Evolutionary conservation across 139 green algal species (phyloP).

Genomic region (Dunaliella primolecta): DNA sequence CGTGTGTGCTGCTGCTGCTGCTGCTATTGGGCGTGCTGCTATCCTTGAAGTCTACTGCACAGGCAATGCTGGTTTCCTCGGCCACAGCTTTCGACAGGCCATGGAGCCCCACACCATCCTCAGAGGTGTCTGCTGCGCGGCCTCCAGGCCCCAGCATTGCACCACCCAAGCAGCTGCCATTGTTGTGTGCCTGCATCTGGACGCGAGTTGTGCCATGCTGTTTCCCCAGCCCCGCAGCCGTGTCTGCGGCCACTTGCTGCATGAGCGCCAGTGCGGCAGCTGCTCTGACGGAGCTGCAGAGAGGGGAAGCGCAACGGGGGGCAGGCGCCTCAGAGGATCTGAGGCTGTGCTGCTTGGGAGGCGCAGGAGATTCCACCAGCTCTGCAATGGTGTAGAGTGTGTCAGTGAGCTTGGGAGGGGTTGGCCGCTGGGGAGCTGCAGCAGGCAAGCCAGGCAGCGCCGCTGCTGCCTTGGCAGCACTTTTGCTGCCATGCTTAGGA

Average conservation of each 20-base stretch:
- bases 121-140: too few species aligned
- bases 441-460: too few species aligned
- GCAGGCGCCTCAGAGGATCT: neutral
- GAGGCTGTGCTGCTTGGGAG: neutral
- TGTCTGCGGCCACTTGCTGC: constrained; percentile 22
- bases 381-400: neutral
- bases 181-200: too few species aligned
- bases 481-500: neutral
- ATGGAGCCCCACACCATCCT: too few species aligned
- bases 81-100: constrained; percentile 18
- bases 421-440: neutral
- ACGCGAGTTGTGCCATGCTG: too few species aligned
- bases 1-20: neutral
- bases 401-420: neutral
- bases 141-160: too few species aligned
- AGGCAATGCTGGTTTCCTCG: constrained; percentile 14
- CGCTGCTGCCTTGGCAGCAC: neutral
- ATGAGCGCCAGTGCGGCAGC: constrained; percentile 11
- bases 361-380: neutral
- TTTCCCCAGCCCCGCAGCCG: too few species aligned
- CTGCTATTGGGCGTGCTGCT: neutral
- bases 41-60: neutral
- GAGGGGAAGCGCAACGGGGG: neutral
- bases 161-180: too few species aligned
- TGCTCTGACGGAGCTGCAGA: neutral